These are phyloP conservation scores for Diospyros lotus DNA, from an alignment of 148 eudicot species.

Conservation along the genomic window DNA sequence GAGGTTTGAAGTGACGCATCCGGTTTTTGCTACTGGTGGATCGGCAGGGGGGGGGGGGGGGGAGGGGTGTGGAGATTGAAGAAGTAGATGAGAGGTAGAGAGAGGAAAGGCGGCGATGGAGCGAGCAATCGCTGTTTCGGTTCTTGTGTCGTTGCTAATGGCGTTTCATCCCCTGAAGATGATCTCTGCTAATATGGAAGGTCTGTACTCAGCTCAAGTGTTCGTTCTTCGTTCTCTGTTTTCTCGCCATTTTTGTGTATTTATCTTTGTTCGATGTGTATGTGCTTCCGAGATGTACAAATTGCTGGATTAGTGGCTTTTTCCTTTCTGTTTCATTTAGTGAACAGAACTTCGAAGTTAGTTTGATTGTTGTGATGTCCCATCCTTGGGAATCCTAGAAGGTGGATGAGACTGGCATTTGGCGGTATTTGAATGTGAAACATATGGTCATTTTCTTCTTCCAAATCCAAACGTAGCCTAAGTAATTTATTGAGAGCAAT, in stretches of 20 bases:
- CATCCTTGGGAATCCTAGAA: not conserved
- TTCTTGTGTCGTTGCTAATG: conserved; percentile 30
- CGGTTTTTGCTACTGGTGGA: conserved; percentile 12
- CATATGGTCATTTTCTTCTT: not conserved
- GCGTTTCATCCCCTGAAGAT: conserved; percentile 31
- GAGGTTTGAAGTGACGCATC: conserved; percentile 14
- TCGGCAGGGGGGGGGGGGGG: conserved; percentile 6
- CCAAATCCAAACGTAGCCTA: not conserved
- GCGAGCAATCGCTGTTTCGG: conserved; percentile 19
- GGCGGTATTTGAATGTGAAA: not conserved
- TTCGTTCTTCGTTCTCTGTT: not conserved
- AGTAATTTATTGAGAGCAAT: not conserved
- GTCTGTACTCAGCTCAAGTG: conserved; percentile 13
- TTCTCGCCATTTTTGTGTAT: not conserved
- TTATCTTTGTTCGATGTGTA: not conserved
- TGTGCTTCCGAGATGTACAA: not conserved
- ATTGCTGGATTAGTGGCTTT: not conserved
- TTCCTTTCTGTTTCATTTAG: not conserved
- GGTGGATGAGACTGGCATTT: not conserved
- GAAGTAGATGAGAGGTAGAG: conserved; percentile 20
- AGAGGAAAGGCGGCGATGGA: conserved; percentile 24
- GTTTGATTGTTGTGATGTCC: not conserved
- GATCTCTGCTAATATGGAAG: conserved; percentile 63
- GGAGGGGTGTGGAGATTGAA: not conserved
- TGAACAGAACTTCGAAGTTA: not conserved